These are phyloP conservation scores for Trametes cubensis DNA, from an alignment of 768 basidiomycete species.

Conservation along the genomic window DNA sequence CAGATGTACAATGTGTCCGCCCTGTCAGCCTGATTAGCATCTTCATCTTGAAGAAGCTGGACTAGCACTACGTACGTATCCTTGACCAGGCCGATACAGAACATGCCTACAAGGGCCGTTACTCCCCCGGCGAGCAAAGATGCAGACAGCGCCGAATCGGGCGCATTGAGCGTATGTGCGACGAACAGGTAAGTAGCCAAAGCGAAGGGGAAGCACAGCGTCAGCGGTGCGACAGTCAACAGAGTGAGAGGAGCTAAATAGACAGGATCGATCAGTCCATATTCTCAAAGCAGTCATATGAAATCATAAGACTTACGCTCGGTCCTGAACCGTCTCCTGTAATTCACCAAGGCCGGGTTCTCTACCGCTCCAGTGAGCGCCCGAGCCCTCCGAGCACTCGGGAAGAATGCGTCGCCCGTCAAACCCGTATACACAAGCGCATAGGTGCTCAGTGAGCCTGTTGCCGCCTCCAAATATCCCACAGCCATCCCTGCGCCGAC, in stretches of 20 bases:
- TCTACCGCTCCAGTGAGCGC: conserved; percentile 61
- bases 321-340: conserved; percentile 51
- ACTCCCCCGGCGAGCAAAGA: conserved; percentile 77
- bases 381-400: conserved; percentile 56
- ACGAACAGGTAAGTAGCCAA: conserved; percentile 85
- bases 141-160: conserved; percentile 73
- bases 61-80: conserved; percentile 58
- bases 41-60: neutral
- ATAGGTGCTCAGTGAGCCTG: conserved; percentile 60
- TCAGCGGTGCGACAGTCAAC: conserved; percentile 76
- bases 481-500: conserved; percentile 43
- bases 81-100: conserved; percentile 79
- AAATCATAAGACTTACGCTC: conserved; percentile 52
- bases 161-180: conserved; percentile 74
- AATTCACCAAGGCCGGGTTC: conserved; percentile 42
- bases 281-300: neutral
- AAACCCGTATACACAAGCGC: conserved; percentile 57
- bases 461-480: conserved; percentile 47
- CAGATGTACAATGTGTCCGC: conserved; percentile 70
- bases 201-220: conserved; percentile 80
- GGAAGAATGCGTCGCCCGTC: conserved; percentile 55
- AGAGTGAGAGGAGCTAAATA: conserved; percentile 63
- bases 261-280: neutral
- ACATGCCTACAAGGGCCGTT: conserved; percentile 79
- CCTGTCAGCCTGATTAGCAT: conserved; percentile 34